Base-by-base conservation (phyloP, 305 asterid genomes). In the Salvia sclarea region DNA sequence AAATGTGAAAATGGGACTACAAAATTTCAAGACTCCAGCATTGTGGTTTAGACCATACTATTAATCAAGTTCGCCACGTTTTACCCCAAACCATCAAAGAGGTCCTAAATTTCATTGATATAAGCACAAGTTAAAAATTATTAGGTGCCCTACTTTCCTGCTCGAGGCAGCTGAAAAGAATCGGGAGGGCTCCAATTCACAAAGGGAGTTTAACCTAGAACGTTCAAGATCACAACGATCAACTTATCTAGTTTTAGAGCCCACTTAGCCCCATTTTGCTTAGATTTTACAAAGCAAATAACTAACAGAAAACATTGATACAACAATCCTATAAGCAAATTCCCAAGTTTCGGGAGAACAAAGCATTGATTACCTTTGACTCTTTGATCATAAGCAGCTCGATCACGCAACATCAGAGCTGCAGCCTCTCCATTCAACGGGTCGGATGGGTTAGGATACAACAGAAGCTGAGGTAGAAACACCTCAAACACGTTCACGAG, bases 351-450 rank as follows among this genome's bases (percentile, higher is more conserved):
- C 64, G 8, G 45, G 70, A 21, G 49, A 33, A 24, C 16, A 22
- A 68, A 55, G 44, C 40, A 43, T 28, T 40, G 38, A 35, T 33
- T 78, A 88, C 93, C 96, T 88, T 88, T 84, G 45, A 86, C 91
- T 78, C 73, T 78, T 68, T 61, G 88, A 17, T 88, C 89, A 53
- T 88, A 83, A 30, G 87, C 83, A 74, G 78, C 53, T 52, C 76
- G 76, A 76, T 86, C 93, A 11, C 86, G 89, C 83, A 81, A 71
- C 96, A 88, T 83, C 50, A 88, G 61, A 69, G 92, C 84, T 38
- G 91, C 93, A 44, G 93, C 93, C 79, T 88, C 91, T 64, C 89
- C 90, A 73, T 88, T 88, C 79, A 88, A 74, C 0, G 93, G 91
- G 77, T 81, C 91, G 3, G 96, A 83, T 62, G 93, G 90, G 76